Conservation (phyloP, 2,329 filamentous ascomycete genomes). For the Colletotrichum shisoi region DNA sequence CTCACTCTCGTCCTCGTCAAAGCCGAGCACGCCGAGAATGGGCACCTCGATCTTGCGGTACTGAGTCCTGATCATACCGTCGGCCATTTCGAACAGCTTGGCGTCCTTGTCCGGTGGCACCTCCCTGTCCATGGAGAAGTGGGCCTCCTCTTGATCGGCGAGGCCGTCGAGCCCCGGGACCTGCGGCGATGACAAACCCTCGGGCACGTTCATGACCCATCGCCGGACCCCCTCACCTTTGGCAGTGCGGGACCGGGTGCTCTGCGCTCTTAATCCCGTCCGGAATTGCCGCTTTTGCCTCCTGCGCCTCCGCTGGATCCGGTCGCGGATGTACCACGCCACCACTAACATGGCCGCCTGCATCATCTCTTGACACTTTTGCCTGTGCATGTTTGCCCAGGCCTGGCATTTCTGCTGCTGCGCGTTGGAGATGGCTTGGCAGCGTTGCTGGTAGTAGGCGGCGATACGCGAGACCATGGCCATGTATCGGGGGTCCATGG, state of each 20-base stretch:
- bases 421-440: conserved; percentile 56
- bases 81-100: conserved; percentile 55
- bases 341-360: conserved; percentile 60
- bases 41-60: conserved; percentile 57
- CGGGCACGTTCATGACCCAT: conserved; percentile 55
- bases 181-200: conserved; percentile 47
- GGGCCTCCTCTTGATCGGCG: conserved; percentile 51
- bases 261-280: conserved; percentile 50
- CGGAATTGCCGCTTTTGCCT: conserved; percentile 54
- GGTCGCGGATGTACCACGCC: conserved; percentile 60
- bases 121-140: conserved; percentile 54
- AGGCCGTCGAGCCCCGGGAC: conserved; percentile 42
- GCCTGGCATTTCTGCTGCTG: conserved; percentile 59
- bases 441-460: conserved; percentile 59
- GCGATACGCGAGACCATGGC: conserved; percentile 59
- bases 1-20: conserved; percentile 56
- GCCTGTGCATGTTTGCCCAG: conserved; percentile 57
- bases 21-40: conserved; percentile 55
- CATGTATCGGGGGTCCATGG: conserved; percentile 54
- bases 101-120: conserved; percentile 52
- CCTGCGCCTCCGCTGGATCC: conserved; percentile 54
- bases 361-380: conserved; percentile 59
- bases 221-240: conserved; percentile 54
- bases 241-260: conserved; percentile 47
- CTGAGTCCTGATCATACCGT: conserved; percentile 59